Conservation (phyloP, 192 early-diverging fungal genomes). For the Lunasporangiospora selenospora region DNA sequence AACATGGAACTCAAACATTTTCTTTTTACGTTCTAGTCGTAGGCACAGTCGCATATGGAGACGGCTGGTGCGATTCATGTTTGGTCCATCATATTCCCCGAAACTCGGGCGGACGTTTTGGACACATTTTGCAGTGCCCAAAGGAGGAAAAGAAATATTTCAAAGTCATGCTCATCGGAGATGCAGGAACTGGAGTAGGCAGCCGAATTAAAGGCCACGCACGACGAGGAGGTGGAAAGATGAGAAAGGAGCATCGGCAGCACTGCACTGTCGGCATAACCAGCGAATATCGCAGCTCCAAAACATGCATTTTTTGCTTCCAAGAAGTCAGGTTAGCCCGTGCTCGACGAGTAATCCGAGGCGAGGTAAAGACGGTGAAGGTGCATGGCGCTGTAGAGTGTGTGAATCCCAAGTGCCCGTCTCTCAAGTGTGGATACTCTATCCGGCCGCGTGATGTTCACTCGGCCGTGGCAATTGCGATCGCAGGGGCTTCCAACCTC, state of each 20-base stretch:
- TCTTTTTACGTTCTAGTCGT: no score
- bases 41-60: no score
- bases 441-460: no score
- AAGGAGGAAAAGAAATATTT: no score
- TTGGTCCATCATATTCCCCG: no score
- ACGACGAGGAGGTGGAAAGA: background rate
- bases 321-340: background rate
- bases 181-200: constrained; percentile 2
- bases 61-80: no score
- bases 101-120: no score
- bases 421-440: background rate
- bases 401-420: background rate
- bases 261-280: background rate
- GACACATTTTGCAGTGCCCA: no score
- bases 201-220: background rate
- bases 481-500: no score
- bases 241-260: background rate
- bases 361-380: background rate
- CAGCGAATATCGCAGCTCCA: background rate
- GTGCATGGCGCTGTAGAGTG: constrained; percentile 1
- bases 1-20: no score
- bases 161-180: background rate
- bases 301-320: constrained; percentile 1
- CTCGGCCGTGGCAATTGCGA: no score
- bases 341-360: background rate